Base-by-base conservation (phyloP, 2,329 filamentous ascomycete genomes). In the Curvularia eragrostidis region DNA sequence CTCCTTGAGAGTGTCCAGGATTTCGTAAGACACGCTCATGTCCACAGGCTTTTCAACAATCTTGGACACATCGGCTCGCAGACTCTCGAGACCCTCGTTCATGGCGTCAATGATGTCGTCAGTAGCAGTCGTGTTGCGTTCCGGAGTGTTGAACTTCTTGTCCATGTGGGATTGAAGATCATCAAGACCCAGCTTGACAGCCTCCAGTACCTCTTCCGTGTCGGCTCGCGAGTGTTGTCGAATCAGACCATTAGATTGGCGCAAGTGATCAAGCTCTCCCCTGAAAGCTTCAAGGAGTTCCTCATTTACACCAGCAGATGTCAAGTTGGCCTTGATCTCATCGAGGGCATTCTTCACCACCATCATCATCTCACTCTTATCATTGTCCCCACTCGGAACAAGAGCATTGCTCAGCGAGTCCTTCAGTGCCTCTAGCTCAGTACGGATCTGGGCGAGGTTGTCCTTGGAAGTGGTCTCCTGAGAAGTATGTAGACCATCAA, bases 1-100 rank as follows among this genome's bases (percentile, higher is more conserved):
- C n/a, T 88, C 84, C 73, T 90, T 96, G 54, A 98, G 83, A 0
- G 91, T 91, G 58, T 97, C 91, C 1, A 97, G 82, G 51, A 97
- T 93, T 76, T 97, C 93, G 63, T 96, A 91, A 58, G 91, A 94
- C 56, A 91, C 88, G 0, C 90, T 93, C 76, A 94, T 84, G 67
- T 96, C 93, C 0, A 87, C 81, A 5, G 93, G 91, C 78, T 92
- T 95, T 72, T 94, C 88, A 21, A 87, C 82, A 15, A 95, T 83
- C 70, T 89, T 89, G 62, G 85, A 81, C 48, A 97, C 85, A 65
- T 97, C 93, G 15, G 85, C 83, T 5, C 91, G 86, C 32, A 97
- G 83, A 42, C 84, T 85, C 59, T 91, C 90, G 36, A 97, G 83
- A 1, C 93, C 91, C 47, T 88, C 85, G 54, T 87, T 84, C 61